These are phyloP conservation scores for Tremellales sp. DNA, from an alignment of 1,284 basidiomycete genomes.

Conservation along the genomic window DNA sequence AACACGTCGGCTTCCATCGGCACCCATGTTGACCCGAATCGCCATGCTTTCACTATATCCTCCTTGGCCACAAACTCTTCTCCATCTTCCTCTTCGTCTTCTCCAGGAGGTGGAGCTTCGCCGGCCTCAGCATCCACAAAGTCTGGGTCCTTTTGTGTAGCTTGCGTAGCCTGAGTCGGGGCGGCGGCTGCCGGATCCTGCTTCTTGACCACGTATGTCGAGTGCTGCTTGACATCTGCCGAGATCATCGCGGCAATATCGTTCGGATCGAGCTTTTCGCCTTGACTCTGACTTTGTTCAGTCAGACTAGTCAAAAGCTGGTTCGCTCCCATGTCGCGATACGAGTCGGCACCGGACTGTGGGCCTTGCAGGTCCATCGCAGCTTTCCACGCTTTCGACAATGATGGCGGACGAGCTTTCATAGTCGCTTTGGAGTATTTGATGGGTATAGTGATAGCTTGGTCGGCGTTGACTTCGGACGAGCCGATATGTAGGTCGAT, in stretches of 20 bases:
- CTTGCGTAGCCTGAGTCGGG: conserved; percentile 10
- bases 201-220: conserved; percentile 38
- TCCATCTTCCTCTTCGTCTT: conserved; percentile 36
- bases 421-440: conserved; percentile 81
- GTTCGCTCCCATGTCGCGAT: conserved; percentile 11
- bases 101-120: conserved; percentile 13
- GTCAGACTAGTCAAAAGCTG: conserved; percentile 27
- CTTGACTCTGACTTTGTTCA: conserved; percentile 17
- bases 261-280: conserved; percentile 10
- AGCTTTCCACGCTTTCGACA: conserved; percentile 69
- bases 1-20: conserved; percentile 78
- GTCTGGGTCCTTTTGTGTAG: conserved; percentile 14
- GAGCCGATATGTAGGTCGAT: conserved; percentile 74
- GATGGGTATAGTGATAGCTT: conserved; percentile 70
- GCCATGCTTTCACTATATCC: conserved; percentile 64
- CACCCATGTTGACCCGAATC: conserved; percentile 85
- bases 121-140: conserved; percentile 13
- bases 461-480: conserved; percentile 58
- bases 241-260: conserved; percentile 43
- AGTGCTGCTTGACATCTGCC: conserved; percentile 42
- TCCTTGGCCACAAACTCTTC: conserved; percentile 46
- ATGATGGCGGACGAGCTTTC: conserved; percentile 64
- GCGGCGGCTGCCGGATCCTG: conserved; percentile 5
- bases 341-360: conserved; percentile 1
- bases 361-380: conserved; percentile 38